Evolutionary conservation across 2,329 filamentous ascomycete species (phyloP), one percentile per base, ranked within the genome.

Genomic region (Zasmidium angulare): DNA sequence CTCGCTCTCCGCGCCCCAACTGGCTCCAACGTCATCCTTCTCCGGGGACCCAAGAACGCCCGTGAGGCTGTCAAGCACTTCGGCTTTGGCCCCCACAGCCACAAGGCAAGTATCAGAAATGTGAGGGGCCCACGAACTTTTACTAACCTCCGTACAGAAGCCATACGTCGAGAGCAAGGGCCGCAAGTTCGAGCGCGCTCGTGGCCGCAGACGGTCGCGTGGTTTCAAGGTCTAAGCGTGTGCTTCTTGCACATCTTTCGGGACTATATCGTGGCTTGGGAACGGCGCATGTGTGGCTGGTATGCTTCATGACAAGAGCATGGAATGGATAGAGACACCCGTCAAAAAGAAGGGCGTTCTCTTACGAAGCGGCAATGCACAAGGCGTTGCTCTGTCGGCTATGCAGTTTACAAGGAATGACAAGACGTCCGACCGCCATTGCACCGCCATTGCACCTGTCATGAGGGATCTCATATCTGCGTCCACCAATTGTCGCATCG

Each of bases 31-130:
- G 98, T 95, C 69, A 85, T 99, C 73, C 88, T 98, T 75, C 89
- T 99, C 78, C 91, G 95, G 80, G 95, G 95, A 68, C 93, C 95
- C 81, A 99, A 97, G 91, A 98, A 98, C 83, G 81, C 91, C 73
- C 89, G 95, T 78, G 95, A 99, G 88, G 91, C 95, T 66, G 84
- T 98, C 81, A 98, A 96, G 90, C 96, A 99, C 85, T 99, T 99
- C 78, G 95, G 96, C 78, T 90, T 99, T 74, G 96, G 95, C 71
- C 95, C 95, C 69, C 95, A 99, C 88, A 93, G 88, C 81, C 84
- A 96, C 89, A 99, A 98, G 90, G 90, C 91, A 79, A 70, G 84
- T 76, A 63, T 46, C 12, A 36, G 10, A 22, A 20, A 40, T 24
- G 12, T 6, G 19, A n/a, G 11, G 10, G 14, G 23, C 20, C 20